Base-by-base conservation (phyloP, 2,329 filamentous ascomycete species). In the Colletotrichum tropicicola region DNA sequence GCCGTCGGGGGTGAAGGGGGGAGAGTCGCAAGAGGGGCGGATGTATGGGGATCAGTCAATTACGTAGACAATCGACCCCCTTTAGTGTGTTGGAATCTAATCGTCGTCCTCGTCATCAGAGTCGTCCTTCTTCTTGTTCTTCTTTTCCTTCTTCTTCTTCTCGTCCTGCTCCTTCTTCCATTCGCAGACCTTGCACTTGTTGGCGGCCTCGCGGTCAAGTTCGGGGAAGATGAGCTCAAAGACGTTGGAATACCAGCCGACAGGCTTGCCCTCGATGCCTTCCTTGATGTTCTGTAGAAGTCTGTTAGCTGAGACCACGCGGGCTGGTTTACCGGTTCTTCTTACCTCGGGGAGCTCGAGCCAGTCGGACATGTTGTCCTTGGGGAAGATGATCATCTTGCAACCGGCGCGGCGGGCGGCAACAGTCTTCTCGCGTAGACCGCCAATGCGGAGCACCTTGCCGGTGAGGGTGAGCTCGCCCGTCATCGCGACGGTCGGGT, bases 261-360 rank as follows among this genome's bases (percentile, higher is more conserved):
- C 95, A 0, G 96, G 91, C 70, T 91, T 92, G 73, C 97, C 96
- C 79, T 97, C 91, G 68, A 99, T 92, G 70, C 94, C 94, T 74
- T 97, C 88, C 82, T 98, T 99, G 83, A 99, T 99, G 75, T 98
- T 98, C 96, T 99, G n/a, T n/a, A n/a, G n/a, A n/a, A n/a, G n/a
- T n/a, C n/a, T n/a, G n/a, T n/a, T n/a, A n/a, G n/a, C n/a, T n/a
- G n/a, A n/a, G n/a, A n/a, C n/a, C n/a, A n/a, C n/a, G n/a, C n/a
- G n/a, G n/a, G n/a, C n/a, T n/a, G n/a, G n/a, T n/a, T n/a, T n/a
- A n/a, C n/a, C n/a, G n/a, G n/a, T n/a, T n/a, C n/a, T n/a, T n/a
- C 93, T 78, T 87, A 98, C 96, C 86, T 98, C 91, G 58, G 97
- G 96, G 71, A 99, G 85, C 79, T 99, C 96, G 54, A 98, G 83